Percentiles rank a stretch among this genome's conserved stretches.
These are phyloP conservation scores for Candida albicans DNA, from an alignment of 1,139 yeast species.

Conservation along the genomic window DNA sequence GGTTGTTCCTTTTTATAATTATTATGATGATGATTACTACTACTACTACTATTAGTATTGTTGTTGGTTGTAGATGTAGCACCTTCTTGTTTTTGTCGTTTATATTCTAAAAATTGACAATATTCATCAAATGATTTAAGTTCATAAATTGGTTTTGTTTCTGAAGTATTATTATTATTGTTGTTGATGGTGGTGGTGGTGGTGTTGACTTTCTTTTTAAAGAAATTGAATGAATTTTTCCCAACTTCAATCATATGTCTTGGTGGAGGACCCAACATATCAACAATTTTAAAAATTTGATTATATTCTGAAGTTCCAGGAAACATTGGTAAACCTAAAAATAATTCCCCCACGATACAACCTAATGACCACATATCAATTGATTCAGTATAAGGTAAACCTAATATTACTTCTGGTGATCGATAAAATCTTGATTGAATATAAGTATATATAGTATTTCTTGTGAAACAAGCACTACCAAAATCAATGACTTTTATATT, in stretches of 20 bases:
- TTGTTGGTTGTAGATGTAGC: too few relatives aligned
- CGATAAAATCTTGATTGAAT: slow-evolving; percentile 95
- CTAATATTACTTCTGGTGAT: slow-evolving; percentile 92
- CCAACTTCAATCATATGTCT: slow-evolving; percentile 98
- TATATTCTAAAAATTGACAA: slow-evolving; percentile 33
- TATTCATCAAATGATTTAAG: slow-evolving; percentile 39
- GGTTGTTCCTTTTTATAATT: slow-evolving; percentile 67
- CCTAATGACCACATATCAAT: slow-evolving; percentile 99
- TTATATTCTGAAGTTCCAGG: slow-evolving; percentile 96
- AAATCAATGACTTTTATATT: slow-evolving; percentile 92
- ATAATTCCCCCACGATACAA: slow-evolving; percentile 91
- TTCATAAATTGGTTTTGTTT: slow-evolving; percentile 30
- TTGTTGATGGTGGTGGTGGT: slow-evolving; percentile 16
- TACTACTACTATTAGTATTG: neutral
- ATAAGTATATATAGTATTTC: slow-evolving; percentile 87
- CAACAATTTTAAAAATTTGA: slow-evolving; percentile 79
- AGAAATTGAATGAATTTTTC: slow-evolving; percentile 71
- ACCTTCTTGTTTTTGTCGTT: slow-evolving; percentile 33
- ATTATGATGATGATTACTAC: slow-evolving; percentile 46
- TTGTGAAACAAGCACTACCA: slow-evolving; percentile 93
- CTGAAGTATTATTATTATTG: too few relatives aligned
- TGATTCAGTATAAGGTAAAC: slow-evolving; percentile 86
- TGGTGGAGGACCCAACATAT: slow-evolving; percentile 86
- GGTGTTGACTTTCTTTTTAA: slow-evolving; percentile 38
- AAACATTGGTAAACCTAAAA: slow-evolving; percentile 88